Base-by-base conservation (phyloP, 2,329 filamentous ascomycete genomes). In the Ophiocordyceps robertsii region DNA sequence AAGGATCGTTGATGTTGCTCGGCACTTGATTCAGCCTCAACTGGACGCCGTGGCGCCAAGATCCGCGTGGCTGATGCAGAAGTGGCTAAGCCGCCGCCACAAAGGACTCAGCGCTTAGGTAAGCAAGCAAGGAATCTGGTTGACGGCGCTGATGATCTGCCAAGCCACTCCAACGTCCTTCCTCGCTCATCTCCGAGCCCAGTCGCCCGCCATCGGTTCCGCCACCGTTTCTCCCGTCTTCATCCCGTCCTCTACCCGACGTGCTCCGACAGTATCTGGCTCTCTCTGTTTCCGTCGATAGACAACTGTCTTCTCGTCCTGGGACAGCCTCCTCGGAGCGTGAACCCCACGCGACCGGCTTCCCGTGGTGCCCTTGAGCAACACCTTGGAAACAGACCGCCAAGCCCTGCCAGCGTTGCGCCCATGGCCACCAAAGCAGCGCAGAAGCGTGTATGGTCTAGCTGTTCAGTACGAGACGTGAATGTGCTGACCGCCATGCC, bases 341-440 rank as follows among this genome's bases (percentile, higher is more conserved):
- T 16, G 16, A 19, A 27, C 6, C 24, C 19, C 33, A 16, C 4
- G 10, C 32, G 3, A n/a, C 6, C 32, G 32, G 14, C 32, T 8
- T n/a, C 14, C 12, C 3, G n/a, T 36, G 33, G 14, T 16, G 33
- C 33, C 33, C 33, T 36, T 36, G 33, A n/a, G 17, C 33, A 9
- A 9, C 4, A 35, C 14, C 17, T 35, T 14, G 33, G 33, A 35
- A 14, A 16, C 33, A 35, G 14, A 16, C 17, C 14, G 14, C 17
- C 33, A 16, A 16, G 14, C 7, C 17, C 33, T 36, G 14, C 30
- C 29, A 45, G 41, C 46, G 36, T 42, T 48, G 45, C 39, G 59
- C 29, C 44, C 49, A 85, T 85, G 81, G 80, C 82, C 40, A 84
- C 77, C 55, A 80, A 79, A 58, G 79, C 81, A 51, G 81, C 82